Base-by-base conservation (phyloP, 305 asterid genomes). In the Withania somnifera region DNA sequence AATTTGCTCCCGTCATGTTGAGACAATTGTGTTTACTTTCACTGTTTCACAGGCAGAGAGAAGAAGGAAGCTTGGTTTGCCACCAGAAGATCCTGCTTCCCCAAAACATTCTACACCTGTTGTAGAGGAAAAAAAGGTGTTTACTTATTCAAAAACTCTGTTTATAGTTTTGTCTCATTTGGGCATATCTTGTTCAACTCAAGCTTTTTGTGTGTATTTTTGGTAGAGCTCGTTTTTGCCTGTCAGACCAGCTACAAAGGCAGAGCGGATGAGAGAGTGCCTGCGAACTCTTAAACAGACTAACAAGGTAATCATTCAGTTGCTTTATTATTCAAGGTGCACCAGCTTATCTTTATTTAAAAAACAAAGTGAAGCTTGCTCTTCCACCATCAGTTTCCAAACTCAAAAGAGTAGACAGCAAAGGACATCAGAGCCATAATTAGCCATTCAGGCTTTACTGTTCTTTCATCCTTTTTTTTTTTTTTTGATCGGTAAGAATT, bases 191-290 rank as follows among this genome's bases (percentile, higher is more conserved):
- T 30, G 66, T 30, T 22, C 30, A 6, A 80, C 63, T 50, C 15
- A 63, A 61, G 50, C 61, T 67, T 66, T 81, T 24, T 64, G 75
- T 79, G 30, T 60, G 82, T 22, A 54, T 84, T 52, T 76, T 85
- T 47, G 42, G 79, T 91, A 96, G 98, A 94, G 97, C 90, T 92
- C 85, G 34, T 84, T 38, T 67, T 67, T 96, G 84, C 97, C 98
- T 53, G 83, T 96, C 85, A 91, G 93, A 82, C 98, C 98, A 83
- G 99, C 98, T 84, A 93, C 99, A 73, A 94, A 96, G 88, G 88
- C 94, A 64, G 98, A 94, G 87, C 94, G 87, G 84, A 94, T 96
- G 97, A 93, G 99, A 84, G 98, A 96, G 91, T 94, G 99, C 88
- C 86, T 96, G 47, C 89, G 98, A 82, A 87, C 90, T 40, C 93